Evolutionary conservation across 176 grass and related monocot genomes (phyloP), one percentile per base, ranked within the genome.

Genomic region (Tillandsia fasciculata): DNA sequence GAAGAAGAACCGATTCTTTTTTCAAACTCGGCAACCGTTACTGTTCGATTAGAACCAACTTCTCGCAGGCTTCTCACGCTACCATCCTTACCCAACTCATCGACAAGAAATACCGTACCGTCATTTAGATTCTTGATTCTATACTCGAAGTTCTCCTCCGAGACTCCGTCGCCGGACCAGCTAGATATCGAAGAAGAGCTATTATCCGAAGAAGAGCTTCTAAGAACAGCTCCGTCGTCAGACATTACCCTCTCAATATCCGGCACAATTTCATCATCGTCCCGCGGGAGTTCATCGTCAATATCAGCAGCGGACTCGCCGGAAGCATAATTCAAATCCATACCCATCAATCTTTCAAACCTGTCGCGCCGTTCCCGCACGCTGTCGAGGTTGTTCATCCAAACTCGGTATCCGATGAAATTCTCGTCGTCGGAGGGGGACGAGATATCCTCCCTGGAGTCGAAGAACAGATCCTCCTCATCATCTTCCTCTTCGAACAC

Each of bases 41-140:
- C 54, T 0, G 78, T 90, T 69, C 65, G 54, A 75, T 95, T 85
- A 27, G 91, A 95, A 10, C 72, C 79, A 52, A 84, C 50, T 69
- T 91, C 71, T 26, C 69, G 52, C 33, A 88, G 78, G 54, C 82
- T 91, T 18, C 22, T 68, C 49, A 96, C 78, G 71, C 80, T 88
- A 26, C 91, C 91, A 57, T 91, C 84, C 26, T 83, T 72, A 11
- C 82, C 85, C 75, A 88, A 53, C 74, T 91, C 77, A 71, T 91
- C 77, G 26, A 84, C 65, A 11, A 88, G 67, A 68, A 91, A 96
- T 63, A 91, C 73, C 52, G 85, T 82, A 23, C 87, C 91, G 69
- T 83, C 83, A 77, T 96, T 85, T 82, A 96, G 67, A 70, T 96
- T 91, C 77, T 88, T 86, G 72, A 96, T 88, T 7, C 77, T 58